A percentile compares a stretch with the other conserved stretches of the same genome.
phyloP scores from a whole-genome alignment of 2,329 filamentous ascomycete genomes.

The Myriangium duriaei region DNA sequence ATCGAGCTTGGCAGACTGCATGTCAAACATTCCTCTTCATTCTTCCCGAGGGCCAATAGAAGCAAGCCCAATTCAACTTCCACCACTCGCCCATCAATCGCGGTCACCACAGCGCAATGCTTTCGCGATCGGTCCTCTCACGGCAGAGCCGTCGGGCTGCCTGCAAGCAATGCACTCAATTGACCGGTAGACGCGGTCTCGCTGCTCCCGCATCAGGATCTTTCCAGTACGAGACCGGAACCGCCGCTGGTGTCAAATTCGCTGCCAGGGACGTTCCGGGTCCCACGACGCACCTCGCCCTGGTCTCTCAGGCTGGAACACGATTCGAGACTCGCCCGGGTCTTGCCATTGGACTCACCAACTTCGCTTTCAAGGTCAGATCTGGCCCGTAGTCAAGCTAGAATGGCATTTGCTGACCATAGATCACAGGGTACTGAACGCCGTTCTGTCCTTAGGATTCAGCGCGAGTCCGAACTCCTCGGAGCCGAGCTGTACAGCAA shows the following conservation, averaged over 20 bases:
- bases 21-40: neutral
- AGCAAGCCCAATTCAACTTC: conserved; percentile 8
- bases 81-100: conserved; percentile 14
- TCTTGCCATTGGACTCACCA: conserved; percentile 77
- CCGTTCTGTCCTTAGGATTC: conserved; percentile 83
- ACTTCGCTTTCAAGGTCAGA: conserved; percentile 91
- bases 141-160: conserved; percentile 51
- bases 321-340: conserved; percentile 85
- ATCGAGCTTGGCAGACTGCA: conserved; percentile 1
- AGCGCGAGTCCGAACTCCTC: conserved; percentile 87
- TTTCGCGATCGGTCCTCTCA: conserved; percentile 54
- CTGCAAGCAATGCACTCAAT: conserved; percentile 47
- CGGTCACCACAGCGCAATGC: conserved; percentile 36
- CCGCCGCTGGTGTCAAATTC: conserved; percentile 80
- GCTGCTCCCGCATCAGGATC: conserved; percentile 58
- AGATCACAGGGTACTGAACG: conserved; percentile 61
- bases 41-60: conserved; percentile 1
- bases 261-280: conserved; percentile 81
- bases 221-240: conserved; percentile 77
- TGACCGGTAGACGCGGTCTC: conserved; percentile 47
- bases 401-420: conserved; percentile 8
- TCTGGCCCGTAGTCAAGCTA: conserved; percentile 3
- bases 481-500: conserved; percentile 78
- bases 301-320: conserved; percentile 90
- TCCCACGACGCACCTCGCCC: conserved; percentile 77